A percentile compares a stretch with the other conserved stretches of the same genome.
These are phyloP conservation scores for Colletotrichum lindemuthianum DNA, from an alignment of 2,329 filamentous ascomycete species.

Conservation along the genomic window DNA sequence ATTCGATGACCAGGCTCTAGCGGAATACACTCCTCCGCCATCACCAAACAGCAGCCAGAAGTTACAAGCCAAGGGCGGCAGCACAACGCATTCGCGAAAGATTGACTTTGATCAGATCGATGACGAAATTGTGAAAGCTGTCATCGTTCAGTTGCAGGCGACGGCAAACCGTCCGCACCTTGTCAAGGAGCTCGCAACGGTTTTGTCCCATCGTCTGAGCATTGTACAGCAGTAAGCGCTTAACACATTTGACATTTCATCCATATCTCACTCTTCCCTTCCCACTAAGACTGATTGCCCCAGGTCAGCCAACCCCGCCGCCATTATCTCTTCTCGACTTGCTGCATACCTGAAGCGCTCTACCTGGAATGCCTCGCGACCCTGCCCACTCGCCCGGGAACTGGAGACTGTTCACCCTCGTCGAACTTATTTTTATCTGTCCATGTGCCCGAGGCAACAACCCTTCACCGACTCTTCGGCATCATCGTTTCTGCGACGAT, in stretches of 20 bases:
- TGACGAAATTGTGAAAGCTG: conserved; percentile 93
- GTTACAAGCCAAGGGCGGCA: not conserved
- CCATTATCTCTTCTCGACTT: conserved; percentile 92
- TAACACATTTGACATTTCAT: conserved; percentile 39
- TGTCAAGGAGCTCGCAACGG: conserved; percentile 89
- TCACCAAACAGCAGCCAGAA: conserved; percentile 42
- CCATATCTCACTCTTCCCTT: conserved; percentile 13
- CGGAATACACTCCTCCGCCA: conserved; percentile 76
- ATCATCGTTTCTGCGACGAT: conserved; percentile 49
- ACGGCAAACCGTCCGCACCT: conserved; percentile 93
- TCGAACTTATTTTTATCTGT: conserved; percentile 96
- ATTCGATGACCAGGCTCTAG: conserved; percentile 51
- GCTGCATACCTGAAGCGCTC: conserved; percentile 89
- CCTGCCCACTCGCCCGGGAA: conserved; percentile 92
- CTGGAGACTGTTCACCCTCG: conserved; percentile 91
- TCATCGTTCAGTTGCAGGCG: conserved; percentile 87
- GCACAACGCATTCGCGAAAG: not conserved
- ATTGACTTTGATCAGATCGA: conserved; percentile 82
- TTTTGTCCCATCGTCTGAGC: conserved; percentile 79
- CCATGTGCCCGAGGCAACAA: conserved; percentile 80
- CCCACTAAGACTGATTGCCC: conserved; percentile 31
- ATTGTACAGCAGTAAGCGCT: conserved; percentile 89
- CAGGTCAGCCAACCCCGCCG: conserved; percentile 94
- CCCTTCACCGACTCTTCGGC: conserved; percentile 69
- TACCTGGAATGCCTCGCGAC: conserved; percentile 79